Evolutionary conservation across 2,329 filamentous ascomycete genomes (phyloP).

Genomic region (Aspergillus sojae): DNA sequence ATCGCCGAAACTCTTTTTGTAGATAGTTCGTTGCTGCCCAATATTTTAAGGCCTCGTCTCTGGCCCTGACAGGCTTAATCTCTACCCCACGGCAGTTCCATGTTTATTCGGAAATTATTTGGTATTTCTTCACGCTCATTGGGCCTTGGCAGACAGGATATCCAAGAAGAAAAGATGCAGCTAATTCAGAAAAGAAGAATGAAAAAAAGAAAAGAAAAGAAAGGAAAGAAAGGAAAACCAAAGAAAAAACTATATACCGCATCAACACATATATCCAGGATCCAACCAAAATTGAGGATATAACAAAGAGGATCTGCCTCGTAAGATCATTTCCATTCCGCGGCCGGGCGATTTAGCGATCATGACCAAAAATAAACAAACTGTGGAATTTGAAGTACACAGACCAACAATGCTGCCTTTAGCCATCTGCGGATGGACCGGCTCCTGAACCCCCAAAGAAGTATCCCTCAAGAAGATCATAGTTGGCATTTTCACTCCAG

Average conservation of each 20-base stretch:
- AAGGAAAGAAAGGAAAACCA: not conserved
- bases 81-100: not conserved
- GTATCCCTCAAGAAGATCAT: slow-evolving; percentile 58
- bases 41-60: slow-evolving; percentile 4
- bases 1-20: not conserved
- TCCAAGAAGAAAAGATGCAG: not conserved
- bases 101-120: not conserved
- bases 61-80: not conserved
- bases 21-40: not conserved
- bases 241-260: not conserved
- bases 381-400: slow-evolving; percentile 2
- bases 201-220: not conserved
- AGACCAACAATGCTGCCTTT: not conserved
- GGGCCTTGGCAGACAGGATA: not conserved
- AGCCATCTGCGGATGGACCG: slow-evolving; percentile 28
- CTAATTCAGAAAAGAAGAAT: not conserved
- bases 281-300: not conserved
- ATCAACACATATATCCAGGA: not conserved
- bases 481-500: slow-evolving; percentile 50
- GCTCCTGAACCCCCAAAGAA: slow-evolving; percentile 54
- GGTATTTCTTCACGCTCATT: slow-evolving; percentile 1
- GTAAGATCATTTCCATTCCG: slow-evolving; percentile 12
- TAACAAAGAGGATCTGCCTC: slow-evolving; percentile 6
- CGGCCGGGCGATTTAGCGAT: not conserved
- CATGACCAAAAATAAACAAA: not conserved